Conservation (phyloP, 106 monocot species). For the Narthecium ossifragum region DNA sequence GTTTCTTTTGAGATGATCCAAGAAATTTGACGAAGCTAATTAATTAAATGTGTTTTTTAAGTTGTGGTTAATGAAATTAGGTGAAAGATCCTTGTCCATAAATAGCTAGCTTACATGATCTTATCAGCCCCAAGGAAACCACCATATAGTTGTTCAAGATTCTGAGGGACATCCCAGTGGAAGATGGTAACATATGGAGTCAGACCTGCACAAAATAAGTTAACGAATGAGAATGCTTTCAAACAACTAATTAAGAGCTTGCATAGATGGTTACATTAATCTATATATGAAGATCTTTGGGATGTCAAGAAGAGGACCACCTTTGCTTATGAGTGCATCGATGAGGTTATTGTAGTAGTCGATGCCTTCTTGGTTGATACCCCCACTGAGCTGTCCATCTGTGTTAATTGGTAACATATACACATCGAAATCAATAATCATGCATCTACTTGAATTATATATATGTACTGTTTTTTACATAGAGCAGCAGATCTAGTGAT, state of each 20-base stretch:
- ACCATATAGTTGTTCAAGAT: slow-evolving; percentile 31
- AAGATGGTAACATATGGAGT: slow-evolving; percentile 50
- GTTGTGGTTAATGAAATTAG: neutral
- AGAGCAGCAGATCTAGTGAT: too few relatives aligned
- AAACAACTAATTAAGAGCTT: too few relatives aligned
- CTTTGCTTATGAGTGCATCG: slow-evolving; percentile 37
- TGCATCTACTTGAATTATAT: too few relatives aligned
- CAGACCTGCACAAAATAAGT: too few relatives aligned
- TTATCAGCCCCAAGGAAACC: slow-evolving; percentile 30
- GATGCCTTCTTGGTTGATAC: slow-evolving; percentile 49
- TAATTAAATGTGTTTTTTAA: neutral
- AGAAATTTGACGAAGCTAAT: slow-evolving; percentile 24
- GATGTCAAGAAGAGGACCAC: neutral
- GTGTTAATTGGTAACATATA: neutral
- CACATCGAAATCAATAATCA: too few relatives aligned
- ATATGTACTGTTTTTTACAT: too few relatives aligned
- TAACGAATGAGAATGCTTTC: too few relatives aligned
- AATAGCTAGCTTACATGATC: slow-evolving; percentile 41
- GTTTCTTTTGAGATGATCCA: neutral
- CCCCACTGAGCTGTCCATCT: slow-evolving; percentile 39
- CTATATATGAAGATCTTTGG: too few relatives aligned
- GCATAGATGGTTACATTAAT: too few relatives aligned
- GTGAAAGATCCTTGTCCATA: too few relatives aligned
- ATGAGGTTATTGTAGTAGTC: slow-evolving; percentile 56
- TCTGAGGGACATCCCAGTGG: slow-evolving; percentile 55